phyloP scores from a whole-genome alignment of 1,284 basidiomycete species.

The Ceratobasidium sp. region DNA sequence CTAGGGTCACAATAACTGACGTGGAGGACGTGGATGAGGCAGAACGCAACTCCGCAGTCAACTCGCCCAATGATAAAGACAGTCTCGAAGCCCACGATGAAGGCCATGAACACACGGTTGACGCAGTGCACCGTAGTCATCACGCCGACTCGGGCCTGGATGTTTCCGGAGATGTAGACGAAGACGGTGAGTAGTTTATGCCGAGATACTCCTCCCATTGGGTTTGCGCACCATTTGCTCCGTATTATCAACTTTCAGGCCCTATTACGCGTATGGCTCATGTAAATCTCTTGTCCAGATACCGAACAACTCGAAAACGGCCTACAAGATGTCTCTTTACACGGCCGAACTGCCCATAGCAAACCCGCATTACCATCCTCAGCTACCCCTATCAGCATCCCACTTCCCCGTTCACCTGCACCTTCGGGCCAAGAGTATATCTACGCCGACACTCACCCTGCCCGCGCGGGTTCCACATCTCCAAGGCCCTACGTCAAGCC shows the following conservation, averaged over 20 bases:
- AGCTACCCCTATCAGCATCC: not conserved
- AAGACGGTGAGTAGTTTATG: conserved; percentile 32
- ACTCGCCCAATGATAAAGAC: not conserved
- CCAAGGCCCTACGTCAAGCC: conserved; percentile 30
- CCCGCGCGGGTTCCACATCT: not conserved
- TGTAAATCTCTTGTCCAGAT: not conserved
- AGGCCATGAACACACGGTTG: not conserved
- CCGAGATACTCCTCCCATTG: not conserved
- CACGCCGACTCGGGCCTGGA: conserved; percentile 38
- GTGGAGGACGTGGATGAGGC: not conserved
- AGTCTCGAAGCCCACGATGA: not conserved
- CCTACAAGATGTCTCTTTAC: not conserved
- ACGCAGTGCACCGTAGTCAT: conserved; percentile 27
- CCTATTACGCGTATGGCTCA: conserved; percentile 53
- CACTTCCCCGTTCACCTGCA: not conserved
- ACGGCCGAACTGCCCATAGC: not conserved
- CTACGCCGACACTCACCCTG: conserved; percentile 25
- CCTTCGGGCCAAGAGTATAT: conserved; percentile 17
- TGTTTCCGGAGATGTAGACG: conserved; percentile 36
- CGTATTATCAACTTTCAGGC: conserved; percentile 58
- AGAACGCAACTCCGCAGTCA: not conserved
- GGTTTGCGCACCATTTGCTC: not conserved
- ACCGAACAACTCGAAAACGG: not conserved
- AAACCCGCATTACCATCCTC: conserved; percentile 10
- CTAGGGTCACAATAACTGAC: not conserved